Conservation (phyloP, 208 protist species). For the Leishmania tropica region DNA sequence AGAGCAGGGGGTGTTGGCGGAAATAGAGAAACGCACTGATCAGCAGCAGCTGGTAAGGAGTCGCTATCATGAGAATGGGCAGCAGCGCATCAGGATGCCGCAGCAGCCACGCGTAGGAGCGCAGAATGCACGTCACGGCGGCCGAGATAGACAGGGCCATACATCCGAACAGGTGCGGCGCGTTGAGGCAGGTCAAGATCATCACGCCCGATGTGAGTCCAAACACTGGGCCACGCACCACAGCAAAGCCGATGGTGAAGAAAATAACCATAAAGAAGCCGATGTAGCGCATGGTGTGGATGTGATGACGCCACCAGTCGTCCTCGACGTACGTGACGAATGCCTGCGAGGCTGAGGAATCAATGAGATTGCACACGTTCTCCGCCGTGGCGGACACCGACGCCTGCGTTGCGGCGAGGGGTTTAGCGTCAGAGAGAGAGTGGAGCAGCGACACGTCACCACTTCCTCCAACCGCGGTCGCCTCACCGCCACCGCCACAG, state of each 20-base stretch:
- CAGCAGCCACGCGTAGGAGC: constrained; percentile 63
- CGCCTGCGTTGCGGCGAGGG: not conserved
- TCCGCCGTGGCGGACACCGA: not conserved
- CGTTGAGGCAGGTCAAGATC: constrained; percentile 69
- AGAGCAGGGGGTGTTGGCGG: constrained; percentile 41
- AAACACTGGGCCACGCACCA: constrained; percentile 50
- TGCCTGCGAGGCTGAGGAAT: constrained; percentile 15
- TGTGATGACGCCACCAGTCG: constrained; percentile 77
- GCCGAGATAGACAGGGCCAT: constrained; percentile 54
- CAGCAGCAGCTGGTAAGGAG: constrained; percentile 64
- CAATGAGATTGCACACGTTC: not conserved
- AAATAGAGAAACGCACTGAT: constrained; percentile 67
- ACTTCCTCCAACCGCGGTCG: not conserved
- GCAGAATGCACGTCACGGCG: constrained; percentile 43
- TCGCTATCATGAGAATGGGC: constrained; percentile 44
- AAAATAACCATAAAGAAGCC: constrained; percentile 51
- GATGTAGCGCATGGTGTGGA: constrained; percentile 79
- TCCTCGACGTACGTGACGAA: constrained; percentile 68
- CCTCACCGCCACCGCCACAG: not conserved
- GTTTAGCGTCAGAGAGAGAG: not conserved
- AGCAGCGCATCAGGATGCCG: constrained; percentile 62
- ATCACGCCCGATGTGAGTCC: constrained; percentile 54
- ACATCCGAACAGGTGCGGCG: constrained; percentile 71
- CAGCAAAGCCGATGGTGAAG: constrained; percentile 31
- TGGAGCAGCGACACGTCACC: not conserved